Base-by-base conservation (phyloP, 768 basidiomycete species). In the Scleroderma citrinum region DNA sequence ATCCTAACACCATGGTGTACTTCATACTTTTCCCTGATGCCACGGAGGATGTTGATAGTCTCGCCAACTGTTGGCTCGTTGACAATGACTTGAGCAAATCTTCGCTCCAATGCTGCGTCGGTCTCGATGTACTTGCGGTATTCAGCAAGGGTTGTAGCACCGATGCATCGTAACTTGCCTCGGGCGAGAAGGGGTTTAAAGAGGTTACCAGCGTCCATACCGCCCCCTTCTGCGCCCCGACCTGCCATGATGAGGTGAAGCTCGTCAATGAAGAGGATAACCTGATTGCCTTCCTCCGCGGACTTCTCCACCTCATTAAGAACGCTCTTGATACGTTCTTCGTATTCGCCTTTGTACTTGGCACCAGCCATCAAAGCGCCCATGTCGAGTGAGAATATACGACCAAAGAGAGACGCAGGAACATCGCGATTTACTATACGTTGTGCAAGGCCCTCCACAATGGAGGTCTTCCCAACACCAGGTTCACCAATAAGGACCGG, bases 401-500 rank as follows among this genome's bases (percentile, higher is more conserved):
- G 80, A 3, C 80, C 78, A 43, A 92, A 74, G 24, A 94, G 65
- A 42, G 75, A 79, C 14, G 76, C 78, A 19, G 92, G 92, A 7
- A 93, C 91, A 68, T 97, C 94, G 43, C 92, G 83, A 57, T 93
- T 92, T 58, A 96, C 82, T 52, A 98, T 95, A 40, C 95, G 83
- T 63, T 95, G 94, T 0, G 95, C 94, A 6, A 99, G 82, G 35
- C 92, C 93, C 73, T 99, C 95, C 6, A 85, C 92, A 46, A 97
- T 89, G 20, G 92, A 82, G 1, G 94, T 96, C 71, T 99, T 99
- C 4, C 95, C 95, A 20, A 95, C 92, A 65, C 95, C 88, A 41
- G 88, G 89, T 68, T 91, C 92, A 53, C 93, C 94, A 57, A 98
- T 92, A 21, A 97, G 81, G 35, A 96, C 91, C n/a, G 95, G 92